Percentiles rank a stretch among this genome's conserved stretches.
Conservation (phyloP, 2,329 filamentous ascomycete genomes). For the Sodiomyces alkalinus region DNA sequence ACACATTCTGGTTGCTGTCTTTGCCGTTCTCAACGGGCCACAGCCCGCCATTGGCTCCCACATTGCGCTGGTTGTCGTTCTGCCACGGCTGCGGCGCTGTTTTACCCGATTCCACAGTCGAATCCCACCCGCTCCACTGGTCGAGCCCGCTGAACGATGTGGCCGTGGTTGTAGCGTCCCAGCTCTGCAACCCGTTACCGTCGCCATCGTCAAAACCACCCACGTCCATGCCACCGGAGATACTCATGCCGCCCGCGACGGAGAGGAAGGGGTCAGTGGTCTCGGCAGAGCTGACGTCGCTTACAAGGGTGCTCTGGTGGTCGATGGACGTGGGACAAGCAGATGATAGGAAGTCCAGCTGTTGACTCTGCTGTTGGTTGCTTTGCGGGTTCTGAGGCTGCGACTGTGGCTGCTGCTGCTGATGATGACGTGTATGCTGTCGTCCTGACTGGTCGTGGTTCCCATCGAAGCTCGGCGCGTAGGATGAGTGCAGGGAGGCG, state of each 20-base stretch:
- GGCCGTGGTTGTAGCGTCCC: slow-evolving; percentile 5
- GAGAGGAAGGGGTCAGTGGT: slow-evolving; percentile 8
- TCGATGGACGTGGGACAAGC: slow-evolving; percentile 8
- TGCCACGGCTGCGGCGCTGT: slow-evolving; percentile 5
- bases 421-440: slow-evolving; percentile 6
- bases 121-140: slow-evolving; percentile 8
- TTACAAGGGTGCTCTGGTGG: slow-evolving; percentile 7
- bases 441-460: slow-evolving; percentile 6
- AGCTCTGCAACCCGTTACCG: slow-evolving; percentile 3
- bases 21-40: slow-evolving; percentile 10
- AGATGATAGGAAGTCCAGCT: slow-evolving; percentile 6
- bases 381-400: neutral
- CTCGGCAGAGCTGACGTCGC: slow-evolving; percentile 5
- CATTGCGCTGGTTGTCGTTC: slow-evolving; percentile 7
- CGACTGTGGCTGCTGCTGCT: neutral
- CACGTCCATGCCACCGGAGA: slow-evolving; percentile 6
- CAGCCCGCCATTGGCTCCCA: slow-evolving; percentile 13
- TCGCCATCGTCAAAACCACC: slow-evolving; percentile 8
- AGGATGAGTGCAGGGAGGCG: slow-evolving; percentile 31
- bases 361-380: slow-evolving; percentile 1
- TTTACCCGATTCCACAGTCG: slow-evolving; percentile 2
- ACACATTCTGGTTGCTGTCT: slow-evolving; percentile 17
- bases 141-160: slow-evolving; percentile 6
- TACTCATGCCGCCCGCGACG: slow-evolving; percentile 8
- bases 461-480: slow-evolving; percentile 28